Conservation (phyloP, 2,329 filamentous ascomycete genomes). For the Endoconidiophora polonica region DNA sequence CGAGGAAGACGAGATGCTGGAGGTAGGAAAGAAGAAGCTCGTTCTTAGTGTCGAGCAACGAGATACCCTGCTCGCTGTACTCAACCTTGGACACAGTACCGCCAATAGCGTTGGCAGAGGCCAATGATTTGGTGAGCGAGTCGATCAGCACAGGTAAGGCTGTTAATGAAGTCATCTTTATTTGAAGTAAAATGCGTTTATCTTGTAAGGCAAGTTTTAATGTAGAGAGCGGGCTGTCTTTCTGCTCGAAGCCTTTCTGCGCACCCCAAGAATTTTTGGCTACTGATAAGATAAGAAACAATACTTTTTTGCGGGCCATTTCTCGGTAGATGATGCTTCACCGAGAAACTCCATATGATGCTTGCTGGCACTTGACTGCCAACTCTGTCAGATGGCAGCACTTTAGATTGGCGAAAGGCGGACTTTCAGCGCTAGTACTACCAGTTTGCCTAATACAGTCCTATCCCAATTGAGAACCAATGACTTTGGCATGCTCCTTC, state of each 20-base stretch:
- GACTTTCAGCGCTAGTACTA: neutral
- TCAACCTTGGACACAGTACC: conserved; percentile 46
- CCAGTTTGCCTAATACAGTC: neutral
- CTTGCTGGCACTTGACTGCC: neutral
- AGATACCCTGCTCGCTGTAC: conserved; percentile 74
- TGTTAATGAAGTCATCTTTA: conserved; percentile 30
- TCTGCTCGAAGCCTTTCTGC: neutral
- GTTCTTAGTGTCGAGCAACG: conserved; percentile 87
- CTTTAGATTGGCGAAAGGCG: neutral
- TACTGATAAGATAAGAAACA: conserved; percentile 9
- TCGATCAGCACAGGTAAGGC: conserved; percentile 34
- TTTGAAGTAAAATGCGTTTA: neutral
- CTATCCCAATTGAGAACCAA: neutral
- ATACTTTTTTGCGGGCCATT: conserved; percentile 10
- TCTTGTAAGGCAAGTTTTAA: too few species aligned
- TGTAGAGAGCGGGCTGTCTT: too few species aligned
- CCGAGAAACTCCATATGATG: neutral
- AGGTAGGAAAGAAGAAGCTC: conserved; percentile 93
- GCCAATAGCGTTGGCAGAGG: conserved; percentile 49
- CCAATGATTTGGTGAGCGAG: conserved; percentile 40
- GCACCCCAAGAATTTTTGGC: conserved; percentile 11
- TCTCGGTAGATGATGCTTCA: neutral
- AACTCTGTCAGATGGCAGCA: neutral
- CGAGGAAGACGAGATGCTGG: conserved; percentile 80
- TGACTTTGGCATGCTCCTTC: neutral